phyloP scores from a whole-genome alignment of 73 alveolate species.

The Breviolum minutum region DNA sequence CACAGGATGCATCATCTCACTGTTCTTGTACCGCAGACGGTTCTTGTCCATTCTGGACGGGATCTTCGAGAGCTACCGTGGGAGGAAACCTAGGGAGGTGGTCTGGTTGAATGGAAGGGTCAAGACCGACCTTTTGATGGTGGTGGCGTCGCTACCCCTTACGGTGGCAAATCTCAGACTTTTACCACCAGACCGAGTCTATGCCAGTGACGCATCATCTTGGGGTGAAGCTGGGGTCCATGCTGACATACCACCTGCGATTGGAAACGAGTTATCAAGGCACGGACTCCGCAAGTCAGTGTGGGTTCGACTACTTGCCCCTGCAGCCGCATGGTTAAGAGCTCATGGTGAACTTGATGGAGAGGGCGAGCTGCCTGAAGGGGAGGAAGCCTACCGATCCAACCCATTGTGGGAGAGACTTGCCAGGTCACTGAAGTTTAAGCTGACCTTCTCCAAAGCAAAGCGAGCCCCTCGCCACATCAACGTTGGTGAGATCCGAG shows the following conservation, averaged over 20 bases:
- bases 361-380: background rate
- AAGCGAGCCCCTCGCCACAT: background rate
- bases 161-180: background rate
- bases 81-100: background rate
- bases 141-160: background rate
- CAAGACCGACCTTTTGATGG: background rate
- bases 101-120: background rate
- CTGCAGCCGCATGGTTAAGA: background rate
- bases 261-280: background rate
- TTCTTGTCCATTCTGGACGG: background rate
- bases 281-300: background rate
- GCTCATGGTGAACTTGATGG: background rate
- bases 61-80: background rate
- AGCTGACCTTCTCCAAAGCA: background rate
- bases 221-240: constrained; percentile 31
- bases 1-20: background rate
- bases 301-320: background rate
- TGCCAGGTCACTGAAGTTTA: background rate
- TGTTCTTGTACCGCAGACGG: background rate
- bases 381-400: background rate
- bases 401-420: background rate
- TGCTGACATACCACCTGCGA: background rate
- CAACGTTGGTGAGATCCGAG: background rate
- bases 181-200: background rate
- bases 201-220: background rate